A percentile compares a stretch with the other conserved stretches of the same genome.
These are phyloP conservation scores for Ceratobasidium sp. DNA, from an alignment of 1,284 basidiomycete genomes.

Conservation along the genomic window DNA sequence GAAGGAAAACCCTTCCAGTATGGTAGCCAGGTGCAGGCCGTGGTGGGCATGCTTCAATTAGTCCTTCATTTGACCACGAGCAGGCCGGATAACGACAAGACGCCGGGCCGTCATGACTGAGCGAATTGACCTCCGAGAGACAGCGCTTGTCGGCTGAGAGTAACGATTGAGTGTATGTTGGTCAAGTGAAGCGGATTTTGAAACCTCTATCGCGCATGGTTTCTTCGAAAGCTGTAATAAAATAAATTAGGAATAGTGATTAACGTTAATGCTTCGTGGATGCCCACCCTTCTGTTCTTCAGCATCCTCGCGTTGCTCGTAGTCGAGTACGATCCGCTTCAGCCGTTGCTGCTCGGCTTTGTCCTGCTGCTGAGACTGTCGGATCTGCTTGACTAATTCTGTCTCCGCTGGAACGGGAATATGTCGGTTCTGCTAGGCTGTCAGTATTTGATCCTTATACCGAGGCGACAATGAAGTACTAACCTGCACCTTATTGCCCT, in stretches of 20 bases:
- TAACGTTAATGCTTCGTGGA: not conserved
- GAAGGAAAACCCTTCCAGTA: slow-evolving; percentile 6
- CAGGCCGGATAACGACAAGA: slow-evolving; percentile 16
- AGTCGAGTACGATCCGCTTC: slow-evolving; percentile 91
- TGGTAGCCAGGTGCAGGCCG: slow-evolving; percentile 7
- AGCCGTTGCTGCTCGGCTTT: slow-evolving; percentile 95
- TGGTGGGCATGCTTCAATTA: slow-evolving; percentile 3
- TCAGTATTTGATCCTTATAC: not conserved
- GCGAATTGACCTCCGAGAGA: slow-evolving; percentile 29
- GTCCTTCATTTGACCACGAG: slow-evolving; percentile 15
- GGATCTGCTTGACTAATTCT: slow-evolving; percentile 88
- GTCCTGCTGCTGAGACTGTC: slow-evolving; percentile 90
- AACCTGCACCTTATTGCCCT: slow-evolving; percentile 93
- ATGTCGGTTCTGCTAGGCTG: slow-evolving; percentile 73
- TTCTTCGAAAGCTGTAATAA: slow-evolving; percentile 48
- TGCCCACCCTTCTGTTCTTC: slow-evolving; percentile 53
- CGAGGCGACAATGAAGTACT: slow-evolving; percentile 51
- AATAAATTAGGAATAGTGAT: not conserved
- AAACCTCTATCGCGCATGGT: slow-evolving; percentile 49
- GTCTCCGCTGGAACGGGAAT: slow-evolving; percentile 90
- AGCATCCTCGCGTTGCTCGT: slow-evolving; percentile 84
- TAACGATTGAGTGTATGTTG: not conserved
- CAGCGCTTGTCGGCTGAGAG: slow-evolving; percentile 9
- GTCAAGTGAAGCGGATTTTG: slow-evolving; percentile 43
- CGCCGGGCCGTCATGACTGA: slow-evolving; percentile 31